phyloP scores from a whole-genome alignment of 2,329 filamentous ascomycete species.

The Didymella exigua region DNA sequence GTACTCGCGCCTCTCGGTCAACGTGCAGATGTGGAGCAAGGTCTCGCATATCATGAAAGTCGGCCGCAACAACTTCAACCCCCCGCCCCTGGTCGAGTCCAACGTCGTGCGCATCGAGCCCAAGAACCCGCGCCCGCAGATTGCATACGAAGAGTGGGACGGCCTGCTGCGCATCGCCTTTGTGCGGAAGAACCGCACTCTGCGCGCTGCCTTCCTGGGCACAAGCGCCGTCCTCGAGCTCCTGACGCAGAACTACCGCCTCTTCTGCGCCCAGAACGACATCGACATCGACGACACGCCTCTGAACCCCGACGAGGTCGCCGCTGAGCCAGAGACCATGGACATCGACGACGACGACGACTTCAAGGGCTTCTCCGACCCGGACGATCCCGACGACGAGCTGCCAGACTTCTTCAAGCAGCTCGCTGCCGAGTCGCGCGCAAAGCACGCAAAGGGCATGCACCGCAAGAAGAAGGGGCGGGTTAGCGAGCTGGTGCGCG shows the following conservation, averaged over 20 bases:
- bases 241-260: conserved; percentile 85
- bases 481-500: conserved; percentile 78
- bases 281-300: conserved; percentile 72
- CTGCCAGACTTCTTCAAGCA: conserved; percentile 86
- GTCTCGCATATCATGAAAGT: conserved; percentile 84
- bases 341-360: conserved; percentile 59
- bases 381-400: conserved; percentile 69
- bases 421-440: conserved; percentile 49
- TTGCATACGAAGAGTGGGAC: conserved; percentile 95
- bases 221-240: conserved; percentile 81
- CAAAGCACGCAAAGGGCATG: conserved; percentile 35
- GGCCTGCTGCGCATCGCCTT: conserved; percentile 84
- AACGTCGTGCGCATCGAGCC: conserved; percentile 90
- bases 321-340: conserved; percentile 51
- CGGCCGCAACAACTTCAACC: conserved; percentile 94
- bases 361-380: conserved; percentile 57
- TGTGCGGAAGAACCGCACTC: conserved; percentile 86
- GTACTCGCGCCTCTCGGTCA: conserved; percentile 89
- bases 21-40: conserved; percentile 89
- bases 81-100: conserved; percentile 89
- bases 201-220: conserved; percentile 80
- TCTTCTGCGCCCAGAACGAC: conserved; percentile 87
- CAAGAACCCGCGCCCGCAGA: conserved; percentile 82
- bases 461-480: conserved; percentile 67
- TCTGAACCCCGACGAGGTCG: conserved; percentile 34